Evolutionary conservation across 805 yeast genomes (phyloP), one percentile per base, ranked within the genome.

Genomic region (Candida ficus): DNA sequence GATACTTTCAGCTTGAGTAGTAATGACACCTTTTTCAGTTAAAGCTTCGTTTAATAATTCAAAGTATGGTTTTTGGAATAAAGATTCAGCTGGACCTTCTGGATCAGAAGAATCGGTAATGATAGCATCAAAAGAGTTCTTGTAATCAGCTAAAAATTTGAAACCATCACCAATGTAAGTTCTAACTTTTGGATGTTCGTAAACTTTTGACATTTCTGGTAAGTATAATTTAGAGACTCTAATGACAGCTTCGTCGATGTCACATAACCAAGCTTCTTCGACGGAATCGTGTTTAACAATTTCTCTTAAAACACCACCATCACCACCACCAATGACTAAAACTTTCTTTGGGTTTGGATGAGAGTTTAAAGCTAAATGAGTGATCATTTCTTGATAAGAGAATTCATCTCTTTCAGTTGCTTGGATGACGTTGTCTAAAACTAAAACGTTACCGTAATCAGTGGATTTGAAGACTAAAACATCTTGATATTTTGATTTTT

Each of bases 71-170:
- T 85, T 83, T 70, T 90, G 95, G 78, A 93, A 93, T 38, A 91
- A 75, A 28, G 87, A 73, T 64, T 83, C 96, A 37, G 98, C 98
- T 26, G 99, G 98, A 42, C 98, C 99, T 65, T 91, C 98, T 37
- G 98, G 98, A 66, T 91, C 98, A 26, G 96, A 87, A 23, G 97
- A 89, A 63, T 91, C 99, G 38, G 98, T 91, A 64, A 91, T 84
- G 64, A 91, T 91, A 35, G 90, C 97, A 61, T 91, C 99, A 56
- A 86, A 91, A 42, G 86, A 76, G 70, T 86, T 83, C 63, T 80
- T 79, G 71, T 83, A 77, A 56, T 84, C 85, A 45, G 82, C 81
- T 62, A 91, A 75, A 68, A 86, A 91, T 71, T 91, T 89, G 75
- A 91, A 91, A n/a, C 99, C 99, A 62, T 91, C 99, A 50, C 95